These are phyloP conservation scores for Vitellaria paradoxa DNA, from an alignment of 179 eudicot genomes.

Conservation along the genomic window DNA sequence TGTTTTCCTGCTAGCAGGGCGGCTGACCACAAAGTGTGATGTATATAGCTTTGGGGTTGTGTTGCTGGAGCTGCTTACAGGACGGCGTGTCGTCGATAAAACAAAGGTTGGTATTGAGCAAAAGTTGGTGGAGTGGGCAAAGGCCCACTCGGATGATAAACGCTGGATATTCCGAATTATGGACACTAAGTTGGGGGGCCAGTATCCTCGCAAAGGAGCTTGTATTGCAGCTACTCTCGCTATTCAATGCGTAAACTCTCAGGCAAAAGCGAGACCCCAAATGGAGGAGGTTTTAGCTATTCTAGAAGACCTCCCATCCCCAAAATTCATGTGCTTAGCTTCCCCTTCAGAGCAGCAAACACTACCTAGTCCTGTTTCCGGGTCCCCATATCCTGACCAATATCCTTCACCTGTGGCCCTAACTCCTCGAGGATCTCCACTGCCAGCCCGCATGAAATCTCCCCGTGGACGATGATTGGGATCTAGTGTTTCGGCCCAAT, in stretches of 20 bases:
- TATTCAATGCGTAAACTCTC: constrained; percentile 26
- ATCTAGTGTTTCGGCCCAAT: not conserved
- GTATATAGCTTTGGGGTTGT: constrained; percentile 55
- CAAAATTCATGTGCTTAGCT: not conserved
- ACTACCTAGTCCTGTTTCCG: constrained; percentile 10
- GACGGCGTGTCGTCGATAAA: constrained; percentile 36
- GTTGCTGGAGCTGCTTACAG: constrained; percentile 44
- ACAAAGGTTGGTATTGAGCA: constrained; percentile 29
- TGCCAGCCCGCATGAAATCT: constrained; percentile 10
- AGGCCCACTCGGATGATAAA: constrained; percentile 21
- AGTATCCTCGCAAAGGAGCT: constrained; percentile 41
- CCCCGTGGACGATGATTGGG: constrained; percentile 6
- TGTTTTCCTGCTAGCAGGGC: constrained; percentile 31
- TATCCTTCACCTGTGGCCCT: constrained; percentile 1
- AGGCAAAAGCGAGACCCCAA: constrained; percentile 36
- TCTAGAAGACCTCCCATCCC: constrained; percentile 30
- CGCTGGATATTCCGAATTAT: constrained; percentile 35
- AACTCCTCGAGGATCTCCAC: constrained; percentile 1
- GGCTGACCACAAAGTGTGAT: constrained; percentile 41
- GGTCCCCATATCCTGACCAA: constrained; percentile 10
- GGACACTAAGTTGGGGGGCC: constrained; percentile 49
- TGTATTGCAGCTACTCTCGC: constrained; percentile 34
- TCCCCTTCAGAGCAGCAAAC: not conserved
- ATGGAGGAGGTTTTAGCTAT: constrained; percentile 36
- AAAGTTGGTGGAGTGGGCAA: constrained; percentile 41